Base-by-base conservation (phyloP, 305 asterid genomes). In the Lippia alba region DNA sequence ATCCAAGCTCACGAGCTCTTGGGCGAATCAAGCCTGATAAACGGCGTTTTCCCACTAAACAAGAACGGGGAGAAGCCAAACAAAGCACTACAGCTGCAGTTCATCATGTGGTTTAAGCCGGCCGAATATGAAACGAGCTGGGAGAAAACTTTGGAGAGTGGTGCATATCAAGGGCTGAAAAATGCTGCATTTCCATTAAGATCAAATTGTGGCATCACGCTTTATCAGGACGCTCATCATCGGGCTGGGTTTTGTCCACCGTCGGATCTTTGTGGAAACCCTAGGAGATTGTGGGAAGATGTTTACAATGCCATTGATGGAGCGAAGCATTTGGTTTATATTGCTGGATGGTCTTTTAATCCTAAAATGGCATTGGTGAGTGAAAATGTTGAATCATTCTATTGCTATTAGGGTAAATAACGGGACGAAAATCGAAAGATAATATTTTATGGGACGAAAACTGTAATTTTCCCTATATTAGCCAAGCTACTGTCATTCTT, bases 171-270 rank as follows among this genome's bases (percentile, higher is more conserved):
- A 54, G 97, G 98, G 36, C 58, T 89, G 12, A 90, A 71, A 66
- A 87, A 85, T 74, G 80, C 91, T 17, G 54, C 92, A 16, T 93
- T 91, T 72, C 97, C 93, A 2, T 77, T 83, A 39, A 87, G 98
- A 74, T 68, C 86, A 60, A 87, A 89, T 19, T 90, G 97, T 50
- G 44, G 79, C 12, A 89, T 91, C 32, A 77, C 73, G 12, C 66
- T 93, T 5, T 93, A 91, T 78, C 97, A 93, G 70, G 98, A 93
- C 74, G 96, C 98, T 56, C 98, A 93, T 64, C 96, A 85, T 44
- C 71, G 70, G 3, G 68, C 80, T 17, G 69, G 78, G 4, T 91
- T 91, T 66, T 86, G 61, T 53, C 94, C 89, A 3, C 96, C 96
- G 12, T 77, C 72, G 12, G 80, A 76, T 7, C 69, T 50, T 48